Evolutionary conservation across 495 filamentous ascomycete species (phyloP), one percentile per base, ranked within the genome.

Genomic region (Aeminium ludgeri): DNA sequence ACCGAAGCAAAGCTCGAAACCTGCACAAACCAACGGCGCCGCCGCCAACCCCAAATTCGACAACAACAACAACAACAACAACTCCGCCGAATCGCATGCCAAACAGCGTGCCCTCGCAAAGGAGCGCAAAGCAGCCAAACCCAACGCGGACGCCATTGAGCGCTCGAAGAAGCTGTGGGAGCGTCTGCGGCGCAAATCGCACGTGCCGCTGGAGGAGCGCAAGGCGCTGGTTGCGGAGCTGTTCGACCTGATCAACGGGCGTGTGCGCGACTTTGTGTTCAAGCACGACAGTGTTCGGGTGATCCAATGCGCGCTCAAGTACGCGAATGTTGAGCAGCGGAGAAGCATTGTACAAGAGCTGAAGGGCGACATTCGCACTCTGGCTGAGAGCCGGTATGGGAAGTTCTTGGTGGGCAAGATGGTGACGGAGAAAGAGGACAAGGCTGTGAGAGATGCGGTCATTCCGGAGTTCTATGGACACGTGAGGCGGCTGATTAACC

Each of bases 91-190:
- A 65, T 73, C 84, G 12, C 89, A 96, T 56, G 73, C 74, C 18
- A 92, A 94, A 59, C 91, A 99, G 59, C 94, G 85, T 53, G 80
- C 76, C 40, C 69, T 93, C 27, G 76, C 72, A 30, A 77, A 77
- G 54, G 86, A 95, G 55, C 82, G 91, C 51, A 96, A 87, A 67
- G 76, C 80, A 20, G 76, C 79, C 18, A 95, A 94, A 58, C 91
- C 91, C 6, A 75, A 94, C 41, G 84, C 87, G 46, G 84, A 94
- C 51, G 73, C 76, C 40, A 76, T 99, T 45, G 69, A 74, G n/a
- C 75, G 82, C 32, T 82, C 84, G 3, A 96, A 96, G 66, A 84
- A 94, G 64, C 67, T 99, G 28, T 99, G 91, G 91, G 91, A 99
- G 63, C 74, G 78, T 43, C 59, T 99, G 46, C 77, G 91, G 42